These are phyloP conservation scores for Gryganskiella cystojenkinii DNA, from an alignment of 192 early-diverging fungal genomes.

Conservation along the genomic window DNA sequence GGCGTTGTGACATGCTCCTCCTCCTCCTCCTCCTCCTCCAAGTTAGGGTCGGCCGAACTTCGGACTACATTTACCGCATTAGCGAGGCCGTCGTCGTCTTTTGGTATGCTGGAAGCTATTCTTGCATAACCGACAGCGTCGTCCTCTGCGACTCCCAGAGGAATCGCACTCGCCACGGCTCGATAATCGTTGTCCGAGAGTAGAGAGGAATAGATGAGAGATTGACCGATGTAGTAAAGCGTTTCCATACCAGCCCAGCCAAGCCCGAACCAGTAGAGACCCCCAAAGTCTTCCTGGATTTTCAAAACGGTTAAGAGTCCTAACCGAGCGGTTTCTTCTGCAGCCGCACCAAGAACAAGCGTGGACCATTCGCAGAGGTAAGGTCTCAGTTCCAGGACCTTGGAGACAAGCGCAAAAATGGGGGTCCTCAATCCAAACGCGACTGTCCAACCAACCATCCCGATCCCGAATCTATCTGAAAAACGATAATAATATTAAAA, in stretches of 20 bases:
- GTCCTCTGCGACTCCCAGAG: not conserved
- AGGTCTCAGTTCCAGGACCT: constrained; percentile 1
- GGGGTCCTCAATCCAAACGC: constrained; percentile 43
- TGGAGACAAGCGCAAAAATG: constrained; percentile 34
- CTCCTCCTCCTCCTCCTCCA: too few species aligned
- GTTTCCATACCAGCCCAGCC: constrained; percentile 54
- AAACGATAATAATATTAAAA: not conserved
- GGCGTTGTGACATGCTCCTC: constrained; percentile 6
- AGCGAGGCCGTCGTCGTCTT: too few species aligned
- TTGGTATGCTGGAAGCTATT: too few species aligned
- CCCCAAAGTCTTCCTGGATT: constrained; percentile 25
- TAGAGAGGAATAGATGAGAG: constrained; percentile 27
- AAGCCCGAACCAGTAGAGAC: constrained; percentile 54
- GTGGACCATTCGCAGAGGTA: constrained; percentile 32
- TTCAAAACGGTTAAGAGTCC: not conserved
- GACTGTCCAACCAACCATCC: constrained; percentile 43
- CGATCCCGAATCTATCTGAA: constrained; percentile 37
- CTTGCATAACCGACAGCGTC: too few species aligned
- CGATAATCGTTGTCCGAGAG: constrained; percentile 29
- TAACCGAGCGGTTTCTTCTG: constrained; percentile 42
- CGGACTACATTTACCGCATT: too few species aligned
- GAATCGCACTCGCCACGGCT: not conserved
- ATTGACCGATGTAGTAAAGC: constrained; percentile 52
- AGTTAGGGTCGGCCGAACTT: not conserved
- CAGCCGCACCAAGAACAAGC: constrained; percentile 23